These are phyloP conservation scores for Agapanthus africanus DNA, from an alignment of 106 monocot species.

Conservation along the genomic window DNA sequence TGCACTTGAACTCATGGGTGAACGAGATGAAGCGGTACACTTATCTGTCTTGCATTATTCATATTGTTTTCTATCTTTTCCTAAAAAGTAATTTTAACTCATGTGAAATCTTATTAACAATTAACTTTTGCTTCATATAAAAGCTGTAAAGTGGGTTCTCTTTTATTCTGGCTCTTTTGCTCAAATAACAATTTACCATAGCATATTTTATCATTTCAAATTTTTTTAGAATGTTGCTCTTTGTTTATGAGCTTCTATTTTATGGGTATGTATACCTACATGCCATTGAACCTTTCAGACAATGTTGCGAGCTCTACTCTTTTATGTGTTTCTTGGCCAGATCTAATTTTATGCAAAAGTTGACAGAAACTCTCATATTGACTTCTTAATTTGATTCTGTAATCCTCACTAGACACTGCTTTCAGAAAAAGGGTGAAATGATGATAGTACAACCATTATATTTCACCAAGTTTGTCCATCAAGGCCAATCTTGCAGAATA, in stretches of 20 bases:
- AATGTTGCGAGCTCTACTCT: neutral
- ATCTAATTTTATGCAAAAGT: neutral
- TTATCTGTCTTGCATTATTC: slow-evolving; percentile 5
- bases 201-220: neutral
- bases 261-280: neutral
- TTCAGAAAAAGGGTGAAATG: neutral
- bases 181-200: neutral
- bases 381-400: neutral
- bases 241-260: neutral
- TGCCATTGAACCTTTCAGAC: neutral
- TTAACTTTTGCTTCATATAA: too few species aligned
- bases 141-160: neutral
- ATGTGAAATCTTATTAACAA: neutral
- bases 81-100: neutral
- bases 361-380: neutral
- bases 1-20: slow-evolving; percentile 98
- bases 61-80: slow-evolving; percentile 3
- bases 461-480: neutral
- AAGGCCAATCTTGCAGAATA: neutral
- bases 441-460: neutral
- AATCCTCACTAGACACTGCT: neutral
- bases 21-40: slow-evolving; percentile 98
- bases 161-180: neutral
- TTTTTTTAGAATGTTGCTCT: neutral
- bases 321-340: neutral